Evolutionary conservation across 495 filamentous ascomycete genomes (phyloP).

Genomic region (Penicillium cinerascens): DNA sequence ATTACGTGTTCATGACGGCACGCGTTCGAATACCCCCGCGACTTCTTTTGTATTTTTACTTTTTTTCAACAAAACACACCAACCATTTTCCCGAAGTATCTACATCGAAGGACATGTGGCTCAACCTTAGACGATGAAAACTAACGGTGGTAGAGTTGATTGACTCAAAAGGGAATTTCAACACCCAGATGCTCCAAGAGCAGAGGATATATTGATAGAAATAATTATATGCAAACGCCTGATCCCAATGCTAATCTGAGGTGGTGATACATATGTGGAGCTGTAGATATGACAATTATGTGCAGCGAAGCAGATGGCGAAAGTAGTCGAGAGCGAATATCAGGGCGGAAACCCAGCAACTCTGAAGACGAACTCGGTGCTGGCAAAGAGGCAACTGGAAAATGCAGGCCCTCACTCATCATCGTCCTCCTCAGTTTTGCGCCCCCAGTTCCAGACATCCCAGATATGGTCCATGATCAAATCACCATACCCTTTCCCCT

Average conservation of each 20-base stretch:
- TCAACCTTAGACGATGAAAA: too few relatives aligned
- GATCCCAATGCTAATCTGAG: constrained; percentile 16
- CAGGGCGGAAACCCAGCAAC: neutral
- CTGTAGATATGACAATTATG: neutral
- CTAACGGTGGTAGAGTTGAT: too few relatives aligned
- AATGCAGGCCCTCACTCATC: constrained; percentile 1
- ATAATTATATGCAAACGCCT: constrained; percentile 11
- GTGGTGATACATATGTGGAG: constrained; percentile 4
- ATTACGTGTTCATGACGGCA: neutral
- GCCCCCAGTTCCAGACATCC: constrained; percentile 71
- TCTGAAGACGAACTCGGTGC: neutral
- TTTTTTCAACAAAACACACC: neutral
- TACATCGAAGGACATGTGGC: too few relatives aligned
- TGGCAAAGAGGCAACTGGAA: neutral
- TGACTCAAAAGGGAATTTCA: neutral
- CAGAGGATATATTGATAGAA: neutral
- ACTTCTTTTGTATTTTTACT: neutral
- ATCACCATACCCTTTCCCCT: constrained; percentile 75
- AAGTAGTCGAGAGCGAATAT: neutral
- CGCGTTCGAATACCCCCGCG: neutral
- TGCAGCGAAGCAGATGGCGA: neutral
- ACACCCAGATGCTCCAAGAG: neutral
- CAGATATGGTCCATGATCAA: constrained; percentile 81
- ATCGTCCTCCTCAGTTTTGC: constrained; percentile 29
- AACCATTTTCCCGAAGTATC: too few relatives aligned